Evolutionary conservation across 768 basidiomycete genomes (phyloP).

Genomic region (Calocybe indica): DNA sequence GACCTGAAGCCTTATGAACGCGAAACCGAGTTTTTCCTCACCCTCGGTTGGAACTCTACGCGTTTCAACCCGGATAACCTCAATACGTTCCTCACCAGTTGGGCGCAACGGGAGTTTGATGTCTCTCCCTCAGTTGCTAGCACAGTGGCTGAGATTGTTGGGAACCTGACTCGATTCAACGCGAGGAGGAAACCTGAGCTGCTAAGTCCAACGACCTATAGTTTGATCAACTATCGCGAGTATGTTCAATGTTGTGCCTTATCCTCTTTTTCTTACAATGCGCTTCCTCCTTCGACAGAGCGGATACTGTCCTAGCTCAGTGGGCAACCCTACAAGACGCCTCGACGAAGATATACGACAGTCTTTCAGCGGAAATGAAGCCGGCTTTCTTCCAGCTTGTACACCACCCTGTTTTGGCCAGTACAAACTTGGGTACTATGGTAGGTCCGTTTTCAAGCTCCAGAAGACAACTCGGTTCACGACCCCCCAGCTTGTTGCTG

Average conservation of each 20-base stretch:
- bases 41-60: slow-evolving; percentile 53
- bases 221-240: slow-evolving; percentile 65
- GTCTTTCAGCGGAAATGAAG: slow-evolving; percentile 37
- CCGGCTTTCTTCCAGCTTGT: slow-evolving; percentile 71
- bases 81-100: slow-evolving; percentile 42
- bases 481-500: slow-evolving; percentile 37
- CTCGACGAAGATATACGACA: slow-evolving; percentile 51
- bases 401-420: slow-evolving; percentile 57
- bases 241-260: slow-evolving; percentile 23
- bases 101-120: slow-evolving; percentile 65
- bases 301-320: slow-evolving; percentile 45
- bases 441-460: slow-evolving; percentile 9
- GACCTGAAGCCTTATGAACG: slow-evolving; percentile 73
- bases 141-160: slow-evolving; percentile 45
- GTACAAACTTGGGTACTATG: slow-evolving; percentile 51
- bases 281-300: slow-evolving; percentile 26
- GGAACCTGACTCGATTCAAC: slow-evolving; percentile 51
- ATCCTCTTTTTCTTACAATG: background rate
- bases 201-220: slow-evolving; percentile 54
- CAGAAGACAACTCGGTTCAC: background rate
- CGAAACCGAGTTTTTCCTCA: slow-evolving; percentile 64
- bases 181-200: slow-evolving; percentile 63
- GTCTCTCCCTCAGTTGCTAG: slow-evolving; percentile 31
- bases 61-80: slow-evolving; percentile 51
- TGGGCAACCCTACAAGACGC: slow-evolving; percentile 44